Evolutionary conservation across 2,329 filamentous ascomycete genomes (phyloP).

Genomic region (Juglanconis sp.): DNA sequence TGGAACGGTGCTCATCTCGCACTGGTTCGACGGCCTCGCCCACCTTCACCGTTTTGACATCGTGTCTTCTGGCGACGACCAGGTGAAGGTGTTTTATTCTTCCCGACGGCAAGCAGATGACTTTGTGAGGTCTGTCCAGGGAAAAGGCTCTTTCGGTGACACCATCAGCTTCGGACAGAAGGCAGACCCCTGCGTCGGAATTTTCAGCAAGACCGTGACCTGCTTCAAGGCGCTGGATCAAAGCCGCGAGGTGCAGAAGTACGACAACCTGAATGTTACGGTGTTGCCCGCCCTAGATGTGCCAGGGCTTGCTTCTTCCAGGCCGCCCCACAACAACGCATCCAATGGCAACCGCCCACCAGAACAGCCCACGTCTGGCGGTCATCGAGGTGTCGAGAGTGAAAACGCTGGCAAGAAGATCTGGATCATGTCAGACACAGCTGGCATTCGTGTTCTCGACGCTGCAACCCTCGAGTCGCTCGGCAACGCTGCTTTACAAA

Average conservation of each 20-base stretch:
- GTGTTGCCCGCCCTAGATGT: conserved; percentile 39
- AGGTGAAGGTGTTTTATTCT: conserved; percentile 59
- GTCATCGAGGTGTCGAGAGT: background rate
- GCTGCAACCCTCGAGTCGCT: conserved; percentile 70
- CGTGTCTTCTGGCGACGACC: conserved; percentile 25
- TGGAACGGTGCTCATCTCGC: conserved; percentile 54
- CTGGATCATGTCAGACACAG: conserved; percentile 56
- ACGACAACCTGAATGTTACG: conserved; percentile 63
- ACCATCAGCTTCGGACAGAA: conserved; percentile 67
- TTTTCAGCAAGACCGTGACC: conserved; percentile 70
- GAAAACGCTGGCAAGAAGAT: conserved; percentile 37
- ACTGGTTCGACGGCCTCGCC: conserved; percentile 81
- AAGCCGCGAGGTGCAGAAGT: conserved; percentile 25
- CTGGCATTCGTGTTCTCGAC: conserved; percentile 59
- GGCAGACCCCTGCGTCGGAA: conserved; percentile 68
- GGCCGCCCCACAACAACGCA: background rate
- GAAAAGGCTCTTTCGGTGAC: conserved; percentile 52
- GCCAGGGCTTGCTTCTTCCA: background rate
- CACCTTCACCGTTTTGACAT: conserved; percentile 73
- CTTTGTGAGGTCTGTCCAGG: conserved; percentile 56
- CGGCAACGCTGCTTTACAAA: conserved; percentile 56
- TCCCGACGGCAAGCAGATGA: conserved; percentile 67
- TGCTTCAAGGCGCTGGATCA: conserved; percentile 42
- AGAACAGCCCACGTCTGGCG: background rate
- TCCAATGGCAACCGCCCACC: conserved; percentile 32